Percentiles rank a stretch among this genome's conserved stretches.
Conservation (phyloP, 1,284 basidiomycete genomes). For the Albatrellus sp. region DNA sequence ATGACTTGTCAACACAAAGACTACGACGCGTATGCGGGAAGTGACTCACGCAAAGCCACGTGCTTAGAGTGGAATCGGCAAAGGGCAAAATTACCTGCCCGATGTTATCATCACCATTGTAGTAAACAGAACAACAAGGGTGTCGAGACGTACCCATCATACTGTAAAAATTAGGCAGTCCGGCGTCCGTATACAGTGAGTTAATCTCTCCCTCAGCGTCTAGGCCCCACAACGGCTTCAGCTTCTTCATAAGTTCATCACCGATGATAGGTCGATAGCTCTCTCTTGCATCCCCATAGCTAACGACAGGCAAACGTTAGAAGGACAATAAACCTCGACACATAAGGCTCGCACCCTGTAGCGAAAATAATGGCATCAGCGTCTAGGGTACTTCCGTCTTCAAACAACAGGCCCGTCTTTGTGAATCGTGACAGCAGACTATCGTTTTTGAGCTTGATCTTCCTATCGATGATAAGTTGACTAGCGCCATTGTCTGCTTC, state of each 20-base stretch:
- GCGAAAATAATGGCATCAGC: slow-evolving; percentile 63
- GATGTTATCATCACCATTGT: slow-evolving; percentile 7
- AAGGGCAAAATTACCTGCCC: slow-evolving; percentile 36
- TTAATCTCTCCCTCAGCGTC: slow-evolving; percentile 45
- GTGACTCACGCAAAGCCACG: slow-evolving; percentile 42
- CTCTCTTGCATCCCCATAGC: slow-evolving; percentile 25
- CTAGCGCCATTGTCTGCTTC: slow-evolving; percentile 46
- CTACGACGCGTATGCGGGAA: background rate
- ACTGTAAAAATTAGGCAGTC: slow-evolving; percentile 41
- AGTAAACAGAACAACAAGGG: background rate
- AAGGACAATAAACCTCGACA: slow-evolving; percentile 5
- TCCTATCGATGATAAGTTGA: slow-evolving; percentile 52
- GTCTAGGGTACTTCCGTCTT: slow-evolving; percentile 48
- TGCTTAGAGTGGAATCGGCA: slow-evolving; percentile 46
- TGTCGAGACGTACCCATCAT: slow-evolving; percentile 32
- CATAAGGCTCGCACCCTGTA: slow-evolving; percentile 35
- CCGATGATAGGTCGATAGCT: slow-evolving; percentile 34
- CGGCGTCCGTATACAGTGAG: slow-evolving; percentile 35
- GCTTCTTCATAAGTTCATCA: slow-evolving; percentile 30
- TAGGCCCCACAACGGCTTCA: slow-evolving; percentile 44
- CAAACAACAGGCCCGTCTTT: slow-evolving; percentile 45
- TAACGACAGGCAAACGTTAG: slow-evolving; percentile 11
- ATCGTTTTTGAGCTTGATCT: slow-evolving; percentile 67
- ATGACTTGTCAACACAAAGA: slow-evolving; percentile 1
- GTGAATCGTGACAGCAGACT: slow-evolving; percentile 42